Conservation (phyloP, 2,329 filamentous ascomycete species). For the Aspergillus jensenii region DNA sequence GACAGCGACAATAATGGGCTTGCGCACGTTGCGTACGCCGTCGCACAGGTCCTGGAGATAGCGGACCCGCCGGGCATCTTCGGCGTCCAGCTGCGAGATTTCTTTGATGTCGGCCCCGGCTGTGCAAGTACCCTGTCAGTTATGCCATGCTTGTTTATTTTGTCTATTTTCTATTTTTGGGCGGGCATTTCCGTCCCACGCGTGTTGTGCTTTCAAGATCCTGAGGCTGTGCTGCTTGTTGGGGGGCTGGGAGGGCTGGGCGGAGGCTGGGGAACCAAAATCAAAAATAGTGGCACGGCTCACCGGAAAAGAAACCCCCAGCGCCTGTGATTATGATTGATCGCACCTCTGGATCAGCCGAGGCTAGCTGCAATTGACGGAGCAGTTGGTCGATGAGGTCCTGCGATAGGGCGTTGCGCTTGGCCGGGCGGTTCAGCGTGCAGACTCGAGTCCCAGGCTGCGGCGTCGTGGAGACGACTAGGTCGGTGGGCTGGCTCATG, state of each 20-base stretch:
- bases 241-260: no score
- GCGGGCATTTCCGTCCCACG: no score
- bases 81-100: conserved; percentile 6
- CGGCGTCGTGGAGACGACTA: background rate
- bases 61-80: background rate
- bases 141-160: no score
- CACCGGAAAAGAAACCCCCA: conserved; percentile 8
- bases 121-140: background rate
- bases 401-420: conserved; percentile 11
- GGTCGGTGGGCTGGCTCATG: background rate
- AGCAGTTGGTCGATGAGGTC: conserved; percentile 5
- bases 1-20: conserved; percentile 10
- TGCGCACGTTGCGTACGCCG: conserved; percentile 4
- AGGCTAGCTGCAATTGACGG: background rate
- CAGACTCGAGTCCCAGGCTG: background rate
- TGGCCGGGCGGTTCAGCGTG: conserved; percentile 7
- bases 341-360: background rate
- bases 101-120: conserved; percentile 15
- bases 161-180: no score
- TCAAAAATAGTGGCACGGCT: background rate
- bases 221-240: no score
- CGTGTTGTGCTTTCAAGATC: no score
- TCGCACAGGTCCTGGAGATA: conserved; percentile 13
- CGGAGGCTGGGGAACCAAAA: background rate
- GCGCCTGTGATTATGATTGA: conserved; percentile 11